Percentiles rank a stretch among this genome's conserved stretches.
phyloP scores from a whole-genome alignment of 306 rosid species.

The Gynostemma pentaphyllum region DNA sequence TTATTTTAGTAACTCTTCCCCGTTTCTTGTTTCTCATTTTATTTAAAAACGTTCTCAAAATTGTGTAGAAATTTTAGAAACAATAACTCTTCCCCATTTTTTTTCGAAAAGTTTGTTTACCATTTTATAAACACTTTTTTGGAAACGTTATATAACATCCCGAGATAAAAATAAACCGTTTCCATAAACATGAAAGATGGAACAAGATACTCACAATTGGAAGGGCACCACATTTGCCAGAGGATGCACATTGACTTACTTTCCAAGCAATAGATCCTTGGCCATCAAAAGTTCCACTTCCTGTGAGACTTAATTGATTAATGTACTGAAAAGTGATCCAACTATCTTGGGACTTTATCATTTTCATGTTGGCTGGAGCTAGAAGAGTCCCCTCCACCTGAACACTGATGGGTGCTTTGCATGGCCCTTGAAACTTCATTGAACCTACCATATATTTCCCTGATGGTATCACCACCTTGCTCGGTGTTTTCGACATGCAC shows the following conservation, averaged over 20 bases:
- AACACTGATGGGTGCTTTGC: slow-evolving; percentile 29
- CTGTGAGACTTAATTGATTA: slow-evolving; percentile 17
- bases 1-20: too few species aligned
- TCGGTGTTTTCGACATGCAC: slow-evolving; percentile 15
- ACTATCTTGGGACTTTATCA: neutral
- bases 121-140: too few species aligned
- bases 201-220: slow-evolving; percentile 11
- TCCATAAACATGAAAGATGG: neutral
- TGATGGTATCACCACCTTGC: slow-evolving; percentile 15
- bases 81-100: too few species aligned
- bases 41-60: too few species aligned
- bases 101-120: too few species aligned
- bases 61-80: too few species aligned
- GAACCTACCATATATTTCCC: slow-evolving; percentile 12
- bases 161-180: neutral
- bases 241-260: slow-evolving; percentile 12
- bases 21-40: too few species aligned
- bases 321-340: slow-evolving; percentile 28
- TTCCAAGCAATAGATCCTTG: slow-evolving; percentile 27
- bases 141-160: too few species aligned
- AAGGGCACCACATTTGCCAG: neutral
- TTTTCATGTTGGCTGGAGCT: slow-evolving; percentile 15
- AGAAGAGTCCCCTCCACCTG: slow-evolving; percentile 18
- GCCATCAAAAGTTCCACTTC: slow-evolving; percentile 33
- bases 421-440: slow-evolving; percentile 25